Base-by-base conservation (phyloP, 2,329 filamentous ascomycete species). In the Phoma sp. region DNA sequence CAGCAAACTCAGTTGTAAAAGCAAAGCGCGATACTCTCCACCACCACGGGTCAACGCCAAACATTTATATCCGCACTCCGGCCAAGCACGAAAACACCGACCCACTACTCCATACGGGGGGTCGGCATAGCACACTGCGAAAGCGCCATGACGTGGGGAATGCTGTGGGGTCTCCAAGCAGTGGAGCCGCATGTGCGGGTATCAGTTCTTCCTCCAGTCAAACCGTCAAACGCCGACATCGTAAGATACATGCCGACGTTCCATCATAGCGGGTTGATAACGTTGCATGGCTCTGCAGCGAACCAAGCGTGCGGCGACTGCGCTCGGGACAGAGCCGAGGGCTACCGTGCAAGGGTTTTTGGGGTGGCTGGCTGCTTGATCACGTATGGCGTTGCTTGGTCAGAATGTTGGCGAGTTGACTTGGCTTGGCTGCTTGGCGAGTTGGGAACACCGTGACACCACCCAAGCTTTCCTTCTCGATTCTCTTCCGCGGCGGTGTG, bases 151-250 rank as follows among this genome's bases (percentile, higher is more conserved):
- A 58, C 58, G 57, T 59, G 61, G 57, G 55, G 60, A 58, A 57
- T 25, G 29, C 37, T 46, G 59, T 64, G 61, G 61, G 56, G 61
- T 61, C 51, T 57, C 54, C 56, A 60, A 44, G 41, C 57, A 57
- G 61, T 62, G 61, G 62, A 55, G 57, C 55, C 47, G 55, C 48
- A 48, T 40, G 22, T 29, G 47, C 44, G 47, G 55, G 33, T 31
- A 41, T 36, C 37, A 62, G 51, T 61, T 61, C 45, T 64, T 62
- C 63, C 56, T 63, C 63, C 60, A 64, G 60, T 66, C 60, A 66
- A 60, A 64, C 37, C 24, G 36, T 58, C 63, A 62, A 51, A 51
- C n/a, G 47, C 53, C 53, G 53, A 57, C 43, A 39, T 51, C n/a
- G 52, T 51, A 51, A 43, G 46, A 55, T 17, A n/a, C 8, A 15